A percentile compares a stretch with the other conserved stretches of the same genome.
Evolutionary conservation across 192 early-diverging fungal genomes (phyloP).

Genomic region (Backusella tuberculispora): DNA sequence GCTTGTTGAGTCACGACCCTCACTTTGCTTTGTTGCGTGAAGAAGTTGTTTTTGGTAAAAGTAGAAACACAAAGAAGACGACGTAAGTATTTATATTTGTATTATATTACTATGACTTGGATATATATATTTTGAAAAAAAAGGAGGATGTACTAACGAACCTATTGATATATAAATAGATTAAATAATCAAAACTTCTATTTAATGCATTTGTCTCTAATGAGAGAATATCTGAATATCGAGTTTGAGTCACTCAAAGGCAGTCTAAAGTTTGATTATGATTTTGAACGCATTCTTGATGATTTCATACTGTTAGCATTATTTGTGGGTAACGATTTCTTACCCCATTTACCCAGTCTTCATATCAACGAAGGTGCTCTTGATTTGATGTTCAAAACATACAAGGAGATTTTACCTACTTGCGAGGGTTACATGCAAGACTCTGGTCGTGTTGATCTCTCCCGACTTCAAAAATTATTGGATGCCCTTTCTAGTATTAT

Average conservation of each 20-base stretch:
- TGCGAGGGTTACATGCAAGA: slow-evolving; percentile 90
- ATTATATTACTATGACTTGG: too few species aligned
- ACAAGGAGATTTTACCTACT: slow-evolving; percentile 65
- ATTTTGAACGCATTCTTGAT: slow-evolving; percentile 94
- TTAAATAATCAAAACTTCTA: slow-evolving; percentile 65
- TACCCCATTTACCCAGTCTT: slow-evolving; percentile 92
- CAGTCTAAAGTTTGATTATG: slow-evolving; percentile 64
- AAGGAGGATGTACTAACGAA: not conserved
- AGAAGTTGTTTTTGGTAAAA: slow-evolving; percentile 81
- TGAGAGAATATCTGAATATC: slow-evolving; percentile 92
- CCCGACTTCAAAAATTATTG: slow-evolving; percentile 65
- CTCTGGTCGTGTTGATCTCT: slow-evolving; percentile 68
- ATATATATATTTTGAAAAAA: not conserved
- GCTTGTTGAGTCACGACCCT: slow-evolving; percentile 94
- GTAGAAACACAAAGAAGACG: slow-evolving; percentile 47
- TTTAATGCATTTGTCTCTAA: slow-evolving; percentile 82
- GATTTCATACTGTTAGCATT: slow-evolving; percentile 94
- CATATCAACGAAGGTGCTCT: slow-evolving; percentile 93
- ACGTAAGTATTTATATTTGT: slow-evolving; percentile 27
- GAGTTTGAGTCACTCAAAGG: slow-evolving; percentile 74
- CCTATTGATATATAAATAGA: slow-evolving; percentile 23
- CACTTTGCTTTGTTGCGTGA: slow-evolving; percentile 96
- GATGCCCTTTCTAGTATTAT: slow-evolving; percentile 58
- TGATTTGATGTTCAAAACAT: slow-evolving; percentile 68
- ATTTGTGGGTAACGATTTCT: slow-evolving; percentile 98